These are phyloP conservation scores for Paramecium pentaurelia DNA, from an alignment of 73 alveolate genomes.

Conservation along the genomic window DNA sequence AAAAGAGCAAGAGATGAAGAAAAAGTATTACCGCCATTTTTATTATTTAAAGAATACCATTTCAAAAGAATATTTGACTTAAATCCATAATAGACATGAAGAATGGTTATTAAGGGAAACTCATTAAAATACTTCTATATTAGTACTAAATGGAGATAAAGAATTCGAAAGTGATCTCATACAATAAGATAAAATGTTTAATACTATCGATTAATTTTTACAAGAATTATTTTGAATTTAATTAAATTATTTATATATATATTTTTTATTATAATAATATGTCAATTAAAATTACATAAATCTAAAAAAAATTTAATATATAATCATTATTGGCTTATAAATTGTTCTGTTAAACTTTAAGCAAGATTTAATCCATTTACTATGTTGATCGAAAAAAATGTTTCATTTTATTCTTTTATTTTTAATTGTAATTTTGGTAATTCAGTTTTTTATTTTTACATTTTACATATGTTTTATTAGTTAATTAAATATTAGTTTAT, in stretches of 20 bases:
- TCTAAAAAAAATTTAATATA: not conserved
- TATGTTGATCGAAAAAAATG: not conserved
- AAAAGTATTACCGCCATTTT: not conserved
- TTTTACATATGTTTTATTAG: not conserved
- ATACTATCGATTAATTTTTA: not conserved
- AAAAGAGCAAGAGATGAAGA: slow-evolving; percentile 50
- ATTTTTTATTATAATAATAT: not conserved
- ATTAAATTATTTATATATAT: not conserved
- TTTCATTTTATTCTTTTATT: not conserved
- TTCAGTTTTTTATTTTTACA: not conserved
- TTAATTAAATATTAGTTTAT: not conserved
- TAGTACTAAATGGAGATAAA: slow-evolving; percentile 3
- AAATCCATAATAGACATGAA: slow-evolving; percentile 39
- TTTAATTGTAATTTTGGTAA: not conserved
- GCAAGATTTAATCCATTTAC: not conserved
- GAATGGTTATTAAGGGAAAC: slow-evolving; percentile 31
- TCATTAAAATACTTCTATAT: not conserved
- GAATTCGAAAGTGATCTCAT: not conserved
- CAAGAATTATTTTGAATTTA: not conserved
- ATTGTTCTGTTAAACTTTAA: not conserved
- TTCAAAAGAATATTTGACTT: not conserved
- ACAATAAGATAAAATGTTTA: not conserved
- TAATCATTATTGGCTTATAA: not conserved
- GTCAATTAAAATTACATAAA: not conserved
- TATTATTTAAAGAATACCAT: not conserved